These are phyloP conservation scores for Lenwebbia sp. DNA, from an alignment of 345 rosid species.

Conservation along the genomic window DNA sequence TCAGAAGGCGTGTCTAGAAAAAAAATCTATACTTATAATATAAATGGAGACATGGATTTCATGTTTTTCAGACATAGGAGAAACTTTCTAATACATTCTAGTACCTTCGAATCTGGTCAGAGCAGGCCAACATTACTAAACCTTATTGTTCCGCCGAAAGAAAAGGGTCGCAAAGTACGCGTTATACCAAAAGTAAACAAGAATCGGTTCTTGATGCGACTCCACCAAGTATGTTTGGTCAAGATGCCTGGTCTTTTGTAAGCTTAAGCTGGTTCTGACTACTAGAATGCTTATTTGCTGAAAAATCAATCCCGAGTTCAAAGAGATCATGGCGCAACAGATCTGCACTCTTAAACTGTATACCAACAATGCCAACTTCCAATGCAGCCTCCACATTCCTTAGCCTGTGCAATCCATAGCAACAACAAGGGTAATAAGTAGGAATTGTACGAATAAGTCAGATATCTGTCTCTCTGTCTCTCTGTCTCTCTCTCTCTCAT, in stretches of 20 bases:
- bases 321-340: conserved; percentile 38
- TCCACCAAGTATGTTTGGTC: not conserved
- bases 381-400: conserved; percentile 62
- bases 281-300: conserved; percentile 4
- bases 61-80: not conserved
- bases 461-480: not conserved
- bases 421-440: not conserved
- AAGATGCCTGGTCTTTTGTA: not conserved
- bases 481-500: not conserved
- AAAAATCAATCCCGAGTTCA: conserved; percentile 33
- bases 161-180: not conserved
- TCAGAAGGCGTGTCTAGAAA: not conserved
- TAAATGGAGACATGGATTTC: not conserved
- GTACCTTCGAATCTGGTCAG: not conserved
- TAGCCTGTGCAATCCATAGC: conserved; percentile 24
- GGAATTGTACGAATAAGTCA: not conserved
- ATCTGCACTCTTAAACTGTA: conserved; percentile 54
- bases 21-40: not conserved
- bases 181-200: not conserved
- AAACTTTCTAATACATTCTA: not conserved
- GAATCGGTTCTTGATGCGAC: not conserved
- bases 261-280: not conserved
- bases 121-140: not conserved
- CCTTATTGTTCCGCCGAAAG: not conserved
- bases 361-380: conserved; percentile 59